phyloP scores from a whole-genome alignment of 805 yeast species.

The Debaryomyces hansenii region DNA sequence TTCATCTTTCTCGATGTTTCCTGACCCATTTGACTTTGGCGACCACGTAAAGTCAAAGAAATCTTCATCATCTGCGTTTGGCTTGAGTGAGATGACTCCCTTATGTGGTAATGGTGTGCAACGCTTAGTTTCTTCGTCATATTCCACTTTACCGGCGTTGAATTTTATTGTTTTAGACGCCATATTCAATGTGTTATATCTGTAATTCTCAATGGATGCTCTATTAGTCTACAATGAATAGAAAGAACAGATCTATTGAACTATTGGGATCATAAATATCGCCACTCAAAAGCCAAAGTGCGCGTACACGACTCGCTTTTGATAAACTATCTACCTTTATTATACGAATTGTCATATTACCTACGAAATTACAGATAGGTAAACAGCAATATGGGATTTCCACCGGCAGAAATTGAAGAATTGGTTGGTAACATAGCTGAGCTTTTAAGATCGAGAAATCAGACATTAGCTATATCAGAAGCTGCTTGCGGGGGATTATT shows the following conservation, averaged over 20 bases:
- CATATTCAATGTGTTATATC: conserved; percentile 1
- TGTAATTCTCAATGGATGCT: no score
- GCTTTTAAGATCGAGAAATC: conserved; percentile 49
- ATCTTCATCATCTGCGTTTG: conserved; percentile 68
- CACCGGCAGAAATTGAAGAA: conserved; percentile 53
- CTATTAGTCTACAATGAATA: no score
- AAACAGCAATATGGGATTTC: conserved; percentile 42
- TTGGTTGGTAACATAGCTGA: conserved; percentile 60
- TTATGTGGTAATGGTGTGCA: conserved; percentile 73
- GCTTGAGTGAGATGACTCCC: conserved; percentile 62
- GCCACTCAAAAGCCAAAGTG: not conserved
- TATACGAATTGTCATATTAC: not conserved
- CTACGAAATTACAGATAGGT: not conserved
- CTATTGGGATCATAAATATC: not conserved
- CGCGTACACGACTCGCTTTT: not conserved
- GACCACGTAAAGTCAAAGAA: conserved; percentile 72
- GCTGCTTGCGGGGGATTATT: conserved; percentile 90
- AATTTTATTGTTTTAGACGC: conserved; percentile 44
- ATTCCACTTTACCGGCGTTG: conserved; percentile 77
- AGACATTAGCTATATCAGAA: conserved; percentile 78
- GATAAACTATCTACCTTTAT: not conserved
- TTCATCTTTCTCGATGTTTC: conserved; percentile 54
- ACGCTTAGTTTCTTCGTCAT: conserved; percentile 56
- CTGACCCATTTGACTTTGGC: conserved; percentile 52
- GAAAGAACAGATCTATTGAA: not conserved